Percentiles rank a stretch among this genome's conserved stretches.
Evolutionary conservation across 345 rosid genomes (phyloP).

Genomic region (Sonneratia alba): DNA sequence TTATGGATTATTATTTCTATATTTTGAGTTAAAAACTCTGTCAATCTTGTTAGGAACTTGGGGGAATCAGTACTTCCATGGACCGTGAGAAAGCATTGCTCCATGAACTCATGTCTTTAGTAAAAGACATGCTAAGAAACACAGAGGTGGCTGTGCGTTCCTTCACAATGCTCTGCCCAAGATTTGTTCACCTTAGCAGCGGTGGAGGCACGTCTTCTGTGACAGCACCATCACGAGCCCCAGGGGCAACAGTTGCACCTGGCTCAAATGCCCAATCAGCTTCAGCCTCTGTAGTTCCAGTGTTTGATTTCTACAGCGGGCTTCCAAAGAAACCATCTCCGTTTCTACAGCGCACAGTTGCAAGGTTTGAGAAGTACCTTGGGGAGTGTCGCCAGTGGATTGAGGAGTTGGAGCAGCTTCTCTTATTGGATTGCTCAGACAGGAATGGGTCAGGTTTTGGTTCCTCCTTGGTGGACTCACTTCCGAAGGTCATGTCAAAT

Average conservation of each 20-base stretch:
- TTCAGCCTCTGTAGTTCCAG: conserved; percentile 40
- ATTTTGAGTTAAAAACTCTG: background rate
- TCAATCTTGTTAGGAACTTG: conserved; percentile 57
- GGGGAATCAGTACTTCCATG: conserved; percentile 70
- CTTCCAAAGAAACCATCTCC: conserved; percentile 85
- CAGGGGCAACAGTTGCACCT: conserved; percentile 41
- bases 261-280: conserved; percentile 50
- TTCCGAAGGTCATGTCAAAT: conserved; percentile 86
- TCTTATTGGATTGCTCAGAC: conserved; percentile 51
- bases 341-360: conserved; percentile 69
- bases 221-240: conserved; percentile 49
- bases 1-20: background rate
- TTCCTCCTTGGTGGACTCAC: conserved; percentile 64
- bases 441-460: conserved; percentile 40
- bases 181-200: conserved; percentile 50
- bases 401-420: conserved; percentile 87
- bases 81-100: conserved; percentile 76
- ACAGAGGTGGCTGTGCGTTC: conserved; percentile 85
- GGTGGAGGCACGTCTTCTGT: conserved; percentile 39
- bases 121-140: conserved; percentile 71
- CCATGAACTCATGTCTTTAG: conserved; percentile 68
- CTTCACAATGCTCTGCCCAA: conserved; percentile 70
- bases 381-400: conserved; percentile 80
- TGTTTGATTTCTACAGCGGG: conserved; percentile 78
- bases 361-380: conserved; percentile 80